Evolutionary conservation across 306 rosid genomes (phyloP).

Genomic region (Acacia confusa): DNA sequence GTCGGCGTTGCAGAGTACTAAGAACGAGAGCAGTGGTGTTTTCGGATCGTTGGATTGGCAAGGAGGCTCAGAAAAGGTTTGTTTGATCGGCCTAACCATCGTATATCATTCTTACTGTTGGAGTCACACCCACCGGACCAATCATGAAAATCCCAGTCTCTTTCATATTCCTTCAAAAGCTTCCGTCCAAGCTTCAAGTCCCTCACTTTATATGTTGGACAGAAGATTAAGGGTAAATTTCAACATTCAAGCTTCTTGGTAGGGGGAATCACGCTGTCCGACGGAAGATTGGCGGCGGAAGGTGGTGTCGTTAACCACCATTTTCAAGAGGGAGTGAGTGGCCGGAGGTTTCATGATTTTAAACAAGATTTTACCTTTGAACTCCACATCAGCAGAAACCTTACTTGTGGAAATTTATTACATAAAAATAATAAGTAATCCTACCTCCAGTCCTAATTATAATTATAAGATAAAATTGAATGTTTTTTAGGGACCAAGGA

Average conservation of each 20-base stretch:
- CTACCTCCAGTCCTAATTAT: too few species aligned
- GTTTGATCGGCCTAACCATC: constrained; percentile 79
- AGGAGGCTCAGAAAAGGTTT: constrained; percentile 55
- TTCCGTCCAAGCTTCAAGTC: not conserved
- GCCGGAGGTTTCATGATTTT: too few species aligned
- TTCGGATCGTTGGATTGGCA: constrained; percentile 92
- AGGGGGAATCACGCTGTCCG: constrained; percentile 85
- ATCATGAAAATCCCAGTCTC: constrained; percentile 66
- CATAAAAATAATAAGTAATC: too few species aligned
- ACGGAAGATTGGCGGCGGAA: constrained; percentile 74
- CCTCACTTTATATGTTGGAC: constrained; percentile 51
- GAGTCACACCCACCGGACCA: constrained; percentile 78
- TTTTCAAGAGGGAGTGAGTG: too few species aligned
- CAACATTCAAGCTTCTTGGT: constrained; percentile 95
- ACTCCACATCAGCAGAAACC: too few species aligned
- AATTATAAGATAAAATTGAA: too few species aligned
- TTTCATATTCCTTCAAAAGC: constrained; percentile 74
- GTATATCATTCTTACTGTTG: constrained; percentile 92
- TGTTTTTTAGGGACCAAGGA: too few species aligned
- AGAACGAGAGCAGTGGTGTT: constrained; percentile 39
- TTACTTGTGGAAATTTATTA: too few species aligned
- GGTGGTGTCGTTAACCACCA: constrained; percentile 62
- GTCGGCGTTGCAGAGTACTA: constrained; percentile 38
- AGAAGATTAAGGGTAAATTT: constrained; percentile 77
- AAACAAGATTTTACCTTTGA: too few species aligned